These are phyloP conservation scores for Tylopilus felleus DNA, from an alignment of 768 basidiomycete genomes.

Conservation along the genomic window DNA sequence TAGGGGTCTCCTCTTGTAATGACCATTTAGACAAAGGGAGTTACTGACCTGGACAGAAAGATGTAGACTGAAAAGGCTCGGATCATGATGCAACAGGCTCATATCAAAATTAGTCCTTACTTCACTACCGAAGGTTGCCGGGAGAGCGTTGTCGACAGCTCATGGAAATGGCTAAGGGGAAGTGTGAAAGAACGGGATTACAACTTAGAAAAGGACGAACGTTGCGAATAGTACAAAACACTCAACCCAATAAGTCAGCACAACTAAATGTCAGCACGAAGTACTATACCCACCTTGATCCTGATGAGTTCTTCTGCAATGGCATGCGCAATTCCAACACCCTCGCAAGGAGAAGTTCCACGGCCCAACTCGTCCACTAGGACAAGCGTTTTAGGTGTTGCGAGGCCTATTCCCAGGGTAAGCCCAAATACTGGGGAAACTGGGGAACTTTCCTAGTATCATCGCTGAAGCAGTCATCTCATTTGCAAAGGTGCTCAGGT, in stretches of 20 bases:
- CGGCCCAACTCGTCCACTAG: constrained; percentile 92
- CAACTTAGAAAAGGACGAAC: constrained; percentile 36
- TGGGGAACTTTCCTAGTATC: constrained; percentile 62
- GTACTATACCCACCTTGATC: constrained; percentile 52
- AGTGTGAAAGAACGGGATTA: background rate
- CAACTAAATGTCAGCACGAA: background rate
- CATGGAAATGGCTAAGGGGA: constrained; percentile 65
- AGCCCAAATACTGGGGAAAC: background rate
- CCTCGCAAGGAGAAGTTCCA: constrained; percentile 85
- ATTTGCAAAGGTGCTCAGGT: constrained; percentile 88
- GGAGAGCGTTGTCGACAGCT: constrained; percentile 73
- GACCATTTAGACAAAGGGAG: background rate
- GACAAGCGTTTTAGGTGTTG: constrained; percentile 67
- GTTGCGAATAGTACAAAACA: constrained; percentile 90
- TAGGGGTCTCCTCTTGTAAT: background rate
- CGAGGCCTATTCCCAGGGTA: constrained; percentile 49
- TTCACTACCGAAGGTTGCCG: constrained; percentile 76
- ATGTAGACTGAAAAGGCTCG: constrained; percentile 56
- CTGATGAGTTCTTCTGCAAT: constrained; percentile 76
- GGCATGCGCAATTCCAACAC: constrained; percentile 77
- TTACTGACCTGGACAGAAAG: constrained; percentile 67
- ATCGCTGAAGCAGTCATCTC: constrained; percentile 93
- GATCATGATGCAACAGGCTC: background rate
- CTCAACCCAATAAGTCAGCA: constrained; percentile 36
- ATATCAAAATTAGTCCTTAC: constrained; percentile 40